Conservation (phyloP, 805 yeast species). For the Candida vaughaniae region DNA sequence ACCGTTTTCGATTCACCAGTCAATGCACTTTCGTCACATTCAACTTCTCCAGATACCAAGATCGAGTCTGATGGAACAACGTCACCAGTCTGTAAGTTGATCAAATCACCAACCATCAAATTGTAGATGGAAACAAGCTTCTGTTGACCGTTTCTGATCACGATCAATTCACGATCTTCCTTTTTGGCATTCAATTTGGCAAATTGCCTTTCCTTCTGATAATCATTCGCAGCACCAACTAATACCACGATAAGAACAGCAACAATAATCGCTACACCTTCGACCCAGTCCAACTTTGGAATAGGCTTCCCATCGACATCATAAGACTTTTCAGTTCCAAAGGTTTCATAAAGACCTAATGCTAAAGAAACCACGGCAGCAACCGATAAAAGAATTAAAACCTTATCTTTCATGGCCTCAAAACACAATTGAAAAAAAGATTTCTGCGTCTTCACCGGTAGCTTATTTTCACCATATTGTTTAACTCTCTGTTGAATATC, state of each 20-base stretch:
- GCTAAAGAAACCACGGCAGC: slow-evolving; percentile 92
- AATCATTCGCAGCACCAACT: slow-evolving; percentile 95
- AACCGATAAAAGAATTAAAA: slow-evolving; percentile 73
- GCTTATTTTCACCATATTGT: slow-evolving; percentile 64
- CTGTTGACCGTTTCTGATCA: slow-evolving; percentile 70
- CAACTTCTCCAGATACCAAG: slow-evolving; percentile 69
- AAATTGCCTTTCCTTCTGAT: slow-evolving; percentile 93
- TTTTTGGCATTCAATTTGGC: slow-evolving; percentile 84
- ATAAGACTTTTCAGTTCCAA: slow-evolving; percentile 75
- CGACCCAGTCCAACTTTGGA: slow-evolving; percentile 96
- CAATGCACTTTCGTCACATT: slow-evolving; percentile 87
- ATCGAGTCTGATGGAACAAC: slow-evolving; percentile 87
- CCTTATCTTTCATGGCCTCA: slow-evolving; percentile 89
- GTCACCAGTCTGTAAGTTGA: slow-evolving; percentile 89
- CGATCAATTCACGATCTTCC: slow-evolving; percentile 77
- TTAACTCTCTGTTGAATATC: slow-evolving; percentile 35
- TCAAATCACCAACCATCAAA: slow-evolving; percentile 81
- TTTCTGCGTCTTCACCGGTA: slow-evolving; percentile 74
- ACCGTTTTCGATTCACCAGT: slow-evolving; percentile 94
- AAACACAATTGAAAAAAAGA: slow-evolving; percentile 66
- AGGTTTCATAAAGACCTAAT: slow-evolving; percentile 86
- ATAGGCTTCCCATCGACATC: slow-evolving; percentile 75
- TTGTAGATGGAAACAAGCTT: slow-evolving; percentile 68
- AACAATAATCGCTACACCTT: slow-evolving; percentile 94
- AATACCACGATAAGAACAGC: slow-evolving; percentile 89